phyloP scores from a whole-genome alignment of 2,329 filamentous ascomycete species.

The Dactylellina haptotyla region DNA sequence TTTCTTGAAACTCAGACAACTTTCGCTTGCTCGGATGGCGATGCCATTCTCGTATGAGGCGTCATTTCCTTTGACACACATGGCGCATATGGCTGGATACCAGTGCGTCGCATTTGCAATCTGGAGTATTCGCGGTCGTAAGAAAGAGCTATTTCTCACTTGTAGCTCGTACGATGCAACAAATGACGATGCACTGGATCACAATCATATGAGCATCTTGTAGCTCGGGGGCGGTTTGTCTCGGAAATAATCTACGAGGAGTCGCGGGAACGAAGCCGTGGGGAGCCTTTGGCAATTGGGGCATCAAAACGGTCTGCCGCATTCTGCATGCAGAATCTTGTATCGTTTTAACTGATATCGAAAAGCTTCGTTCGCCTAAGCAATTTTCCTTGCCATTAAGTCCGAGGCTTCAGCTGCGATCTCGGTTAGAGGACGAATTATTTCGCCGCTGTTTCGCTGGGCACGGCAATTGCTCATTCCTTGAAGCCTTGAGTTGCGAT shows the following conservation, averaged over 20 bases:
- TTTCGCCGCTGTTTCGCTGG: not conserved
- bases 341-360: not conserved
- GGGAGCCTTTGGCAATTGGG: too few relatives aligned
- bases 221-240: too few relatives aligned
- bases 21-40: slow-evolving; percentile 37
- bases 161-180: not conserved
- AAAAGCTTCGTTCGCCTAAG: not conserved
- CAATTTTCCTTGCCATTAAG: not conserved
- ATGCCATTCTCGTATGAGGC: slow-evolving; percentile 17
- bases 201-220: not conserved
- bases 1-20: slow-evolving; percentile 14
- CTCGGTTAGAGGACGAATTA: too few relatives aligned
- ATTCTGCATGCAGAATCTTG: not conserved
- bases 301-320: too few relatives aligned
- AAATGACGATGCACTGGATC: not conserved
- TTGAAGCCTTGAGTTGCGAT: too few relatives aligned
- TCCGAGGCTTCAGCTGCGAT: too few relatives aligned
- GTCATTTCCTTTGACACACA: slow-evolving; percentile 30
- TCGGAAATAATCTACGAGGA: too few relatives aligned
- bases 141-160: not conserved
- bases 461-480: too few relatives aligned
- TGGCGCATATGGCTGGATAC: slow-evolving; percentile 27
- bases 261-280: not conserved
- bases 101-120: not conserved
- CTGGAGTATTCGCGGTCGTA: not conserved